Evolutionary conservation across 257 asterid genomes (phyloP).

Genomic region (Ocimum tenuiflorum): DNA sequence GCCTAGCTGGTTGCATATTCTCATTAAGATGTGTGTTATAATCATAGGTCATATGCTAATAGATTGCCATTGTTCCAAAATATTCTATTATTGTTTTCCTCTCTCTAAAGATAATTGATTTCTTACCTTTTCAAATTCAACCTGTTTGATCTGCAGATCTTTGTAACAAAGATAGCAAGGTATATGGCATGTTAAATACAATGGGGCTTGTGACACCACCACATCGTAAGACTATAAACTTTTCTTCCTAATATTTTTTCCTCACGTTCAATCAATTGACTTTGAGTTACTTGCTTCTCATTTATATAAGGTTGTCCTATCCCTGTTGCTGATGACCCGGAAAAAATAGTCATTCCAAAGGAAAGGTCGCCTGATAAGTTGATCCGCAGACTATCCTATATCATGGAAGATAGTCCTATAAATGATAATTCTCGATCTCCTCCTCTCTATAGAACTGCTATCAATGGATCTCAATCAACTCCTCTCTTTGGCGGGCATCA

Average conservation of each 20-base stretch:
- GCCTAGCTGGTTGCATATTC: too few relatives aligned
- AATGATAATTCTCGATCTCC: slow-evolving; percentile 43
- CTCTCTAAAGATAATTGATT: not conserved
- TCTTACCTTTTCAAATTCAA: slow-evolving; percentile 8
- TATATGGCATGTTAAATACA: slow-evolving; percentile 56
- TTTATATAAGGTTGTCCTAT: slow-evolving; percentile 59
- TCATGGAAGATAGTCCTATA: slow-evolving; percentile 45
- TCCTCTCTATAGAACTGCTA: slow-evolving; percentile 69
- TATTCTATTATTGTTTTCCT: not conserved
- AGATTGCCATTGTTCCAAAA: too few relatives aligned
- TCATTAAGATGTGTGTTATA: not conserved
- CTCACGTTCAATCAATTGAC: not conserved
- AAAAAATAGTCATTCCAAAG: slow-evolving; percentile 56
- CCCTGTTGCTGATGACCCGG: slow-evolving; percentile 62
- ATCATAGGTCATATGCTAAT: not conserved
- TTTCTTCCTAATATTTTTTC: not conserved
- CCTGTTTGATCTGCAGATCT: slow-evolving; percentile 51
- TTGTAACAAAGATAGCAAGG: slow-evolving; percentile 87
- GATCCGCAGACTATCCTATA: slow-evolving; percentile 54
- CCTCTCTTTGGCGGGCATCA: slow-evolving; percentile 90
- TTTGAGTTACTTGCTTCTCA: not conserved
- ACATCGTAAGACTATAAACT: slow-evolving; percentile 60
- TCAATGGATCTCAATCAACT: slow-evolving; percentile 49
- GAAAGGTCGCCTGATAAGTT: slow-evolving; percentile 43
- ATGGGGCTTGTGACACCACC: slow-evolving; percentile 80